phyloP scores from a whole-genome alignment of 352 stramenopile species.

The Globisporangium viniferum region DNA sequence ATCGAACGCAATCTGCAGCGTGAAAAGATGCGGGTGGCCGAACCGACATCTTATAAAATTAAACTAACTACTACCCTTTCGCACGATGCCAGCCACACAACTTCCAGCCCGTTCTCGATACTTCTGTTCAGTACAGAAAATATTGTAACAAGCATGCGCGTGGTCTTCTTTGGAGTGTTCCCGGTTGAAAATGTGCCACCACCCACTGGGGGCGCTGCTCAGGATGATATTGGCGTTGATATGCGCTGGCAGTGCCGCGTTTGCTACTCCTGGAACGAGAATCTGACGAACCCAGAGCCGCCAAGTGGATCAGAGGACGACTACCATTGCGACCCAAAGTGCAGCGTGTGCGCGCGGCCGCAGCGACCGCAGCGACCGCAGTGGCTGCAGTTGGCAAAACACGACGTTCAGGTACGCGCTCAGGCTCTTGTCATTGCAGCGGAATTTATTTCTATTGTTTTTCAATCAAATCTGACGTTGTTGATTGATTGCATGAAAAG shows the following conservation, averaged over 20 bases:
- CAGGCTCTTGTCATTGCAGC: neutral
- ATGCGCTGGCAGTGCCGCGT: conserved; percentile 18
- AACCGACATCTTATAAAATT: no score
- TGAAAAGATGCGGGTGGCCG: no score
- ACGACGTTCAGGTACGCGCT: conserved; percentile 21
- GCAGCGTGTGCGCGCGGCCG: conserved; percentile 20
- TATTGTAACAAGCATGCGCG: conserved; percentile 4
- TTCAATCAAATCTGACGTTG: neutral
- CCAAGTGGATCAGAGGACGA: no score
- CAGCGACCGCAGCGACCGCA: conserved; percentile 15
- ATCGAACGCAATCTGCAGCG: no score
- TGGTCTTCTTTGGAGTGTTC: conserved; percentile 10
- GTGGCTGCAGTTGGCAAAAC: conserved; percentile 28
- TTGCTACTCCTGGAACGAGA: conserved; percentile 20
- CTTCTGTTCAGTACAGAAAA: no score
- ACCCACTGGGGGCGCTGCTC: neutral
- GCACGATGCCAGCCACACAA: no score
- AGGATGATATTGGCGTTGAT: neutral
- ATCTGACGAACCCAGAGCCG: neutral
- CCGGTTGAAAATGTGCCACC: neutral
- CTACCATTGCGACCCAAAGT: neutral
- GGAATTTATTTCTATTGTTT: neutral
- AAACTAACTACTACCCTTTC: no score
- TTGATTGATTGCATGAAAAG: neutral
- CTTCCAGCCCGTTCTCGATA: no score